Percentiles rank a stretch among this genome's conserved stretches.
Evolutionary conservation across 2,329 filamentous ascomycete species (phyloP).

Genomic region (Verticillium isaacii): DNA sequence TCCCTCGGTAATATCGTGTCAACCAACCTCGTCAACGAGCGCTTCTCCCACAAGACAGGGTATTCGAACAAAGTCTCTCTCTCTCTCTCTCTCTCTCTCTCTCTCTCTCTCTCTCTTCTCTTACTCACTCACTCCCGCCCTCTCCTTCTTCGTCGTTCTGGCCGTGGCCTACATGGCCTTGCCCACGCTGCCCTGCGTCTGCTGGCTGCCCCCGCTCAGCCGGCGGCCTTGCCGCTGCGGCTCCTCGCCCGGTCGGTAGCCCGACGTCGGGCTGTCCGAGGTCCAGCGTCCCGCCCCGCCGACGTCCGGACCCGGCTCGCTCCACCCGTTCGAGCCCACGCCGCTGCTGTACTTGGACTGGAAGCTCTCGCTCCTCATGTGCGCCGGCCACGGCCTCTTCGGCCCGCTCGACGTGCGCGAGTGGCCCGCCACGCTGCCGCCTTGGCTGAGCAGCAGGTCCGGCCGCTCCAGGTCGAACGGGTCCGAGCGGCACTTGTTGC

Average conservation of each 20-base stretch:
- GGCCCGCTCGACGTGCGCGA: constrained; percentile 9
- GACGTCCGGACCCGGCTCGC: constrained; percentile 51
- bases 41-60: neutral
- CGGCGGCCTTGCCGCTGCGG: neutral
- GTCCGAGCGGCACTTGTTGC: constrained; percentile 57
- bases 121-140: neutral
- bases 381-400: constrained; percentile 22
- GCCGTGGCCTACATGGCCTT: constrained; percentile 8
- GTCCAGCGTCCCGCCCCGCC: constrained; percentile 30
- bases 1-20: neutral
- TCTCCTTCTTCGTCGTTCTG: neutral
- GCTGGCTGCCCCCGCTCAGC: constrained; percentile 8
- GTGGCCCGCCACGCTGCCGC: constrained; percentile 19
- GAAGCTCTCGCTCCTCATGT: constrained; percentile 32
- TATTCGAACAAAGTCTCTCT: neutral
- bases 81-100: neutral
- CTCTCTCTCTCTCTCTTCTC: neutral
- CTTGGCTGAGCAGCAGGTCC: constrained; percentile 33
- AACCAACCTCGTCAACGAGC: neutral
- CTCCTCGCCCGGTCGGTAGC: constrained; percentile 10
- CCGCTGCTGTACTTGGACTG: constrained; percentile 47
- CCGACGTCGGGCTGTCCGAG: constrained; percentile 18
- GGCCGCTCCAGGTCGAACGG: constrained; percentile 60
- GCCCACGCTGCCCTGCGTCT: constrained; percentile 10
- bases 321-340: constrained; percentile 41